A percentile compares a stretch with the other conserved stretches of the same genome.
phyloP scores from a whole-genome alignment of 1,284 basidiomycete genomes.

The Sporisorium exsertum region DNA sequence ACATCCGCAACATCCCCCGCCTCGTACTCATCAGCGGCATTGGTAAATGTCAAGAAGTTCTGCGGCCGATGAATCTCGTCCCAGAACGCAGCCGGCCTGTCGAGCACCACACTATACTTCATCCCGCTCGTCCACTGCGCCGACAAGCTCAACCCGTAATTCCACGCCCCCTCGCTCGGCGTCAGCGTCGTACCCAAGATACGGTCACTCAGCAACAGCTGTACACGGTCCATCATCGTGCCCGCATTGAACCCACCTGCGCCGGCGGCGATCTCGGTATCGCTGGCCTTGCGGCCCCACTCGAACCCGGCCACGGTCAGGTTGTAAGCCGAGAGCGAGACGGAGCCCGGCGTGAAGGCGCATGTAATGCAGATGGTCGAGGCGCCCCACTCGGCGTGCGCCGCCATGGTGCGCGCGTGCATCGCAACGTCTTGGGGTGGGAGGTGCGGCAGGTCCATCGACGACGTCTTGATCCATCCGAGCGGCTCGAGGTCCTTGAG shows the following conservation, averaged over 20 bases:
- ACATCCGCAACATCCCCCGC: slow-evolving; percentile 54
- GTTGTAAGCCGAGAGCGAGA: slow-evolving; percentile 92
- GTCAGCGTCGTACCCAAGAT: slow-evolving; percentile 68
- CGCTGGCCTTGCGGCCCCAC: slow-evolving; percentile 90
- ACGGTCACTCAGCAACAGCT: slow-evolving; percentile 89
- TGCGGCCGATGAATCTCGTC: slow-evolving; percentile 86
- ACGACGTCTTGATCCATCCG: slow-evolving; percentile 98
- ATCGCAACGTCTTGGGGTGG: slow-evolving; percentile 94
- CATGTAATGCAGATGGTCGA: slow-evolving; percentile 92
- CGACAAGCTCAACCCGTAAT: slow-evolving; percentile 74
- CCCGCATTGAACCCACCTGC: slow-evolving; percentile 85
- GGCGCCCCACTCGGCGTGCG: slow-evolving; percentile 93
- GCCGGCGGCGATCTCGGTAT: slow-evolving; percentile 77
- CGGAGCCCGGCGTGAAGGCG: slow-evolving; percentile 97
- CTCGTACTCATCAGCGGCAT: slow-evolving; percentile 37
- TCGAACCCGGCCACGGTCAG: slow-evolving; percentile 93
- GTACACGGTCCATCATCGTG: slow-evolving; percentile 92
- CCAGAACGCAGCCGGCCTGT: slow-evolving; percentile 94
- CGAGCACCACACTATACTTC: slow-evolving; percentile 86
- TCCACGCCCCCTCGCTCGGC: slow-evolving; percentile 60
- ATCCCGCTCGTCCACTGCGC: slow-evolving; percentile 89
- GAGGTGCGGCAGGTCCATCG: slow-evolving; percentile 73
- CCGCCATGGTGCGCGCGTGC: slow-evolving; percentile 95
- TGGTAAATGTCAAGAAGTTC: slow-evolving; percentile 68
- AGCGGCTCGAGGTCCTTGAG: slow-evolving; percentile 93